phyloP scores from a whole-genome alignment of 1,139 yeast species.

The Protomyces inundatus region DNA sequence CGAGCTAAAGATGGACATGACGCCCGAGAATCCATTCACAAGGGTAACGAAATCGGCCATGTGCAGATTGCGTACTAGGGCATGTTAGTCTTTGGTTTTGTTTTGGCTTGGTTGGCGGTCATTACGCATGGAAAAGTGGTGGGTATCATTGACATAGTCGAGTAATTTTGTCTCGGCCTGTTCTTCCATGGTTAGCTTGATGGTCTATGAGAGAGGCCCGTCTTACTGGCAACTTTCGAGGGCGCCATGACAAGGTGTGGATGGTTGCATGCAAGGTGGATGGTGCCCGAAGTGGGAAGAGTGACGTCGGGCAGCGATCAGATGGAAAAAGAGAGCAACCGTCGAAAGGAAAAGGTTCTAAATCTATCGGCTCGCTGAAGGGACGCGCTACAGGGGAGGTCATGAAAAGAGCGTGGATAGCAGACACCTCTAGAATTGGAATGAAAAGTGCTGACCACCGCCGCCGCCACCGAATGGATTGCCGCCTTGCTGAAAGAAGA shows the following conservation, averaged over 20 bases:
- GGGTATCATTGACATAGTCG: slow-evolving; percentile 29
- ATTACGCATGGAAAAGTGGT: slow-evolving; percentile 30
- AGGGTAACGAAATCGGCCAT: slow-evolving; percentile 94
- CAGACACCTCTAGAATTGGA: neutral
- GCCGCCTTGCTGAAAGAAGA: slow-evolving; percentile 18
- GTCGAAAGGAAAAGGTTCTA: too few species aligned
- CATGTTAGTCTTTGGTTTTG: neutral
- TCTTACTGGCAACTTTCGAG: neutral
- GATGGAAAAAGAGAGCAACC: too few species aligned
- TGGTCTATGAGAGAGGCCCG: neutral
- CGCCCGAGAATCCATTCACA: slow-evolving; percentile 67
- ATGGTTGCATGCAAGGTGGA: too few species aligned
- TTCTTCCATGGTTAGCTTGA: neutral
- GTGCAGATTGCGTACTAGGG: slow-evolving; percentile 58
- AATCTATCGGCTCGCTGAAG: too few species aligned
- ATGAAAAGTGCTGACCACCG: slow-evolving; percentile 10
- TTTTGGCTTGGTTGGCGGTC: slow-evolving; percentile 51
- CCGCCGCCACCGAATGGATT: slow-evolving; percentile 9
- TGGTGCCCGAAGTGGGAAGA: too few species aligned
- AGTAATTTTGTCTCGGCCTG: slow-evolving; percentile 28
- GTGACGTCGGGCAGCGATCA: too few species aligned
- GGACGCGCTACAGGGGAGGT: too few species aligned
- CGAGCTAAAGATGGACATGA: slow-evolving; percentile 82
- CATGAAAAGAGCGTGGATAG: neutral
- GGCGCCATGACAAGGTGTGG: neutral